These are phyloP conservation scores for Termitomyces titanicus DNA, from an alignment of 768 basidiomycete genomes.

Conservation along the genomic window DNA sequence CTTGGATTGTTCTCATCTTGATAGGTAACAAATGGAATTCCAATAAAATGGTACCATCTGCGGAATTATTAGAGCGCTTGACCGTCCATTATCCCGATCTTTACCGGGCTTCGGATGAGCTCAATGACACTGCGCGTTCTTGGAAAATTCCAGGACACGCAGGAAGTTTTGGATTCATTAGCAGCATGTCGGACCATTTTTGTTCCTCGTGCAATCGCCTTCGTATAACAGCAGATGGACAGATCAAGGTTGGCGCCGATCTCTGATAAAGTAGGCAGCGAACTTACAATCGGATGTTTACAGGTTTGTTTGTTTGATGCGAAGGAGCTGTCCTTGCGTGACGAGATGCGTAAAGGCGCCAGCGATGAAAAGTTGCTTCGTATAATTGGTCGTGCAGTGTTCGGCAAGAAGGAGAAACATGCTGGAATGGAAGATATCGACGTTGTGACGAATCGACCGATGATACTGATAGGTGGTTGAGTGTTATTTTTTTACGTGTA, in stretches of 20 bases:
- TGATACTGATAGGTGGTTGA: constrained; percentile 96
- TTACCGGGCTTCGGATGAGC: constrained; percentile 57
- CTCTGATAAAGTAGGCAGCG: background rate
- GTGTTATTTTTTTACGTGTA: constrained; percentile 33
- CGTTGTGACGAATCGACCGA: constrained; percentile 73
- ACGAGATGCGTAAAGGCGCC: constrained; percentile 63
- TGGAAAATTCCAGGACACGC: constrained; percentile 69
- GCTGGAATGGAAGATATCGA: constrained; percentile 82
- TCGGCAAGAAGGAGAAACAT: constrained; percentile 75
- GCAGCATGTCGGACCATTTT: constrained; percentile 93
- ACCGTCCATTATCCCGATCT: constrained; percentile 43
- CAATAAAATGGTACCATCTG: constrained; percentile 77
- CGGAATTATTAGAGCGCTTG: constrained; percentile 55
- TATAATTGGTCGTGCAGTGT: constrained; percentile 62
- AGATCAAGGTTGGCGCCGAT: constrained; percentile 62
- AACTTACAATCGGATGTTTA: background rate
- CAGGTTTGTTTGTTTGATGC: constrained; percentile 88
- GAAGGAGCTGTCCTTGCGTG: constrained; percentile 78
- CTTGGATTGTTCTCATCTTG: background rate
- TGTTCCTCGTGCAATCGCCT: constrained; percentile 83
- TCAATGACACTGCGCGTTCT: constrained; percentile 78
- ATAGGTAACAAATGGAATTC: constrained; percentile 85
- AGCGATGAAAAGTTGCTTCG: constrained; percentile 59
- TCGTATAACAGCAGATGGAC: constrained; percentile 84
- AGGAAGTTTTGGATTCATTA: constrained; percentile 84